Conservation (phyloP, 768 basidiomycete genomes). For the Crepidotus variabilis region DNA sequence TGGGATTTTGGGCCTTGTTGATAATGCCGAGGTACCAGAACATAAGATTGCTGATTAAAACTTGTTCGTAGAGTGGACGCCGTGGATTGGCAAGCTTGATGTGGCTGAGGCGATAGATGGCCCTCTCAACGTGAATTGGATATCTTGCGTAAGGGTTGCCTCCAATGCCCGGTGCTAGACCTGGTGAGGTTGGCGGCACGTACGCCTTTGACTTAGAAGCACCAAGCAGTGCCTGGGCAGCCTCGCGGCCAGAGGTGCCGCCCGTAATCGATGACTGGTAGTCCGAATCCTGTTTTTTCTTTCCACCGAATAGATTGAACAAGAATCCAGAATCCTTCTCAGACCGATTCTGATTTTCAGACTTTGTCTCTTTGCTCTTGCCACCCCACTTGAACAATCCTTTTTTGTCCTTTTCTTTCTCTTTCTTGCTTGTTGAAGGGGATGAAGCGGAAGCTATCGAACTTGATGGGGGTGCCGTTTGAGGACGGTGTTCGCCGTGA, state of each 20-base stretch:
- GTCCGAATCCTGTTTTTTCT: conserved; percentile 76
- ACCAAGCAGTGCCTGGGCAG: conserved; percentile 84
- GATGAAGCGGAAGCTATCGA: conserved; percentile 26
- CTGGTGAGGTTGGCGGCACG: conserved; percentile 60
- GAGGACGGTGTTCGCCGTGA: conserved; percentile 11
- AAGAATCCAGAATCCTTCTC: conserved; percentile 76
- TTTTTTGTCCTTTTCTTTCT: conserved; percentile 75
- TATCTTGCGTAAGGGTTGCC: conserved; percentile 69
- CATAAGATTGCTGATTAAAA: conserved; percentile 89
- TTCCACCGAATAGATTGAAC: conserved; percentile 88
- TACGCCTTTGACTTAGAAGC: conserved; percentile 73
- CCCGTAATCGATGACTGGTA: conserved; percentile 29
- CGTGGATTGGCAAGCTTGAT: conserved; percentile 98
- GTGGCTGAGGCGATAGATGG: conserved; percentile 95
- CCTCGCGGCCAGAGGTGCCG: conserved; percentile 68
- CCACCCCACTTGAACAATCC: conserved; percentile 69
- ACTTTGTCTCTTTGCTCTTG: conserved; percentile 54
- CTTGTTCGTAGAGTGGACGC: conserved; percentile 95
- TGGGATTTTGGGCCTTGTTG: conserved; percentile 75
- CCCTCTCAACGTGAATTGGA: conserved; percentile 97
- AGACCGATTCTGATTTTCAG: conserved; percentile 41
- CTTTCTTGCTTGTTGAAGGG: conserved; percentile 38
- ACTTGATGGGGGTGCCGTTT: conserved; percentile 10
- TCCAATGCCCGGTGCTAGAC: conserved; percentile 34
- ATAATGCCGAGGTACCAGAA: conserved; percentile 99